Base-by-base conservation (phyloP, 1,284 basidiomycete species). In the Trichosporon ovoides region DNA sequence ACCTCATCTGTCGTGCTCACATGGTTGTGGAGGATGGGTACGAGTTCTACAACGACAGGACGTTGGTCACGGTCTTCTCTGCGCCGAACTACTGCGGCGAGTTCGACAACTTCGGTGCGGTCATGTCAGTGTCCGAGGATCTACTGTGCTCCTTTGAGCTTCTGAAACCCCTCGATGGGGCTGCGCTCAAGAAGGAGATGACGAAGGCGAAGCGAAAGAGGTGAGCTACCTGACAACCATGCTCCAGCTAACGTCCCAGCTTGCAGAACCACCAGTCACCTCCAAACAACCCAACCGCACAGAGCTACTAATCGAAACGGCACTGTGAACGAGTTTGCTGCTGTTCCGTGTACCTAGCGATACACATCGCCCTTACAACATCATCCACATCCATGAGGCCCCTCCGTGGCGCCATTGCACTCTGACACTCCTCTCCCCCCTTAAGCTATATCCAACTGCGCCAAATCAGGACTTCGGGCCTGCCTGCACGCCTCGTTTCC, bases 21-120 rank as follows among this genome's bases (percentile, higher is more conserved):
- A 98, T 98, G 96, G 96, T 99, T 37, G 96, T 99, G 55, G 96
- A 99, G 75, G 91, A 94, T 72, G 96, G 95, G 2, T 98, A 98
- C 74, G 96, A 99, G 80, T 99, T 99, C 74, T 99, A 96, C 91
- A 98, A 98, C 72, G 96, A 99, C 70, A 83, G 96, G 63, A 98
- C 95, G 55, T 79, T 99, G 65, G 96, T 99, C 49, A 99, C 96
- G 0, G 93, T 99, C 52, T 99, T 99, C 78, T 95, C 91, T 67
- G 96, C 96, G 56, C 93, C 93, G 78, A 95, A 79, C 62, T 77
- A 77, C 59, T 77, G 76, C 51, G 76, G 76, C 34, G 73, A 75
- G 60, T 75, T 75, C 49, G 91, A 98, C 79, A 98, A 99, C 75
- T 98, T 98, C 70, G 96, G 93, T 11, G 92, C 93, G 58, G 80